A percentile compares a stretch with the other conserved stretches of the same genome.
These are phyloP conservation scores for Neonectria magnoliae DNA, from an alignment of 2,329 filamentous ascomycete species.

Conservation along the genomic window DNA sequence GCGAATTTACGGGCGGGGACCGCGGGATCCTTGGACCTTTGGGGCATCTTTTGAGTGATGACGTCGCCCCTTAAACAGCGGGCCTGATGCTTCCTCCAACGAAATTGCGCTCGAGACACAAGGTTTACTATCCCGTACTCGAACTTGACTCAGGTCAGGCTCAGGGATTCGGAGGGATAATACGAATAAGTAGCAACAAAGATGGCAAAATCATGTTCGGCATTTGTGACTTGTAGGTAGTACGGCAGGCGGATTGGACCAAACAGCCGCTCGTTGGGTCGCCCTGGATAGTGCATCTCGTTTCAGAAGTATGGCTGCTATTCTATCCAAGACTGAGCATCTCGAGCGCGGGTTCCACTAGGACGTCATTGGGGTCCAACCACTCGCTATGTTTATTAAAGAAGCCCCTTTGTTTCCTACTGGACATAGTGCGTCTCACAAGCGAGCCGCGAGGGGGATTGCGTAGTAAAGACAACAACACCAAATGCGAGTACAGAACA, in stretches of 20 bases:
- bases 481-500: neutral
- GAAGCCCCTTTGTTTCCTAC: neutral
- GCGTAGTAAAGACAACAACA: neutral
- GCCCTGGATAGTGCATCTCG: constrained; percentile 3
- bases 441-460: neutral
- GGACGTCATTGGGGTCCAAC: neutral
- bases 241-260: neutral
- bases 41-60: constrained; percentile 10
- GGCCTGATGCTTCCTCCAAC: constrained; percentile 2
- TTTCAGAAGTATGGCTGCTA: constrained; percentile 20
- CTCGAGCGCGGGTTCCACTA: neutral
- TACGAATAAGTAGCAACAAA: neutral
- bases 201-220: neutral
- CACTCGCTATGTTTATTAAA: neutral
- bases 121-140: neutral
- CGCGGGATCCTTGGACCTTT: neutral
- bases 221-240: constrained; percentile 8
- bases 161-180: neutral
- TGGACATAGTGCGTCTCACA: neutral
- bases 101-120: constrained; percentile 17
- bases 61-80: constrained; percentile 16
- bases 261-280: constrained; percentile 6
- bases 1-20: constrained; percentile 13
- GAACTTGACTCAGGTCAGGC: too few species aligned
- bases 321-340: constrained; percentile 18